Percentiles rank a stretch among this genome's conserved stretches.
Conservation (phyloP, 192 early-diverging fungal genomes). For the Dimargaris xerosporica region DNA sequence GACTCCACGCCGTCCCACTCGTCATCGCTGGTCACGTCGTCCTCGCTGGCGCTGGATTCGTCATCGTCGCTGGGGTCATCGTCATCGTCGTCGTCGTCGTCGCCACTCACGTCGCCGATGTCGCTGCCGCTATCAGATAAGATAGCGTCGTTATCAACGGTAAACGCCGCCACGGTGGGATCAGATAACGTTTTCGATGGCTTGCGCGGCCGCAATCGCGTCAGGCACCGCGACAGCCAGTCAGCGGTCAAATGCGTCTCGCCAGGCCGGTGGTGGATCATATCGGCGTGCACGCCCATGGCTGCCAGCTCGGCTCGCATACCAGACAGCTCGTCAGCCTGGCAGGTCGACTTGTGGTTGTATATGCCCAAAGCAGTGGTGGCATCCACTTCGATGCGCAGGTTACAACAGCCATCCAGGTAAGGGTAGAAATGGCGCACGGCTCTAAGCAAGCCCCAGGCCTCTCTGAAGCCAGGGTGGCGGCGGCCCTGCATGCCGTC, state of each 20-base stretch:
- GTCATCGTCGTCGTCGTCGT: too few species aligned
- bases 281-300: not conserved
- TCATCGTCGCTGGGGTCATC: too few species aligned
- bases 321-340: not conserved
- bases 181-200: too few species aligned
- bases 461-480: conserved; percentile 15
- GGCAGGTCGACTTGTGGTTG: not conserved
- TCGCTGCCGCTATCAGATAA: too few species aligned
- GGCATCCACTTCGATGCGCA: conserved; percentile 16
- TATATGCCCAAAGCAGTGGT: conserved; percentile 1
- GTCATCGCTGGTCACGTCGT: too few species aligned
- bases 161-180: too few species aligned
- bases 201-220: not conserved
- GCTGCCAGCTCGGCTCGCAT: not conserved
- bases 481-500: conserved; percentile 11
- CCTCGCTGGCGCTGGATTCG: too few species aligned
- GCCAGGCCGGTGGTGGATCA: not conserved
- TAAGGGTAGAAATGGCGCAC: conserved; percentile 17
- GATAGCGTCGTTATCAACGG: too few species aligned
- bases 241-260: not conserved
- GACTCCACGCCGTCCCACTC: too few species aligned
- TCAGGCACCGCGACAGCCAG: not conserved
- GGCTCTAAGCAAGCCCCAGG: conserved; percentile 9
- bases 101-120: too few species aligned
- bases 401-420: conserved; percentile 16